Evolutionary conservation across 495 filamentous ascomycete species (phyloP), one percentile per base, ranked within the genome.

Genomic region (Mycothermus thermophilus): DNA sequence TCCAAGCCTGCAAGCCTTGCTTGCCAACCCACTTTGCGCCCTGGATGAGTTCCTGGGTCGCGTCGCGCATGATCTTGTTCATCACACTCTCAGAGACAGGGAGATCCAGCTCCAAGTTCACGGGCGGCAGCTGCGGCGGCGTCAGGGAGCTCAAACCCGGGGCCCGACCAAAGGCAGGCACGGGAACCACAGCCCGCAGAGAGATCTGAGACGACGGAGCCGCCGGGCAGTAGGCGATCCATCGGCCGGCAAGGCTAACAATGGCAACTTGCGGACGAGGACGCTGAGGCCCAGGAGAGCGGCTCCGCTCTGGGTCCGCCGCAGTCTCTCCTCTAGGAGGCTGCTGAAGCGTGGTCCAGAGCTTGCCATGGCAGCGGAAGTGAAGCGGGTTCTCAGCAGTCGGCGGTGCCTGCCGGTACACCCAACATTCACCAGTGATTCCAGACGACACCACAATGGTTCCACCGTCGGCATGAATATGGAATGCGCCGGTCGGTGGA

Each of bases 31-130:
- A 93, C 41, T 75, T 79, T 13, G 84, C 84, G 16, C 83, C 80
- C 45, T 79, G 79, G 34, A 97, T 79, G n/a, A 93, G 59, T 47
- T 90, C 85, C 50, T 95, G 88, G 0, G 90, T 80, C 2, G 85
- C 81, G 49, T 87, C 84, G 44, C 87, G 69, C 44, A 86, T 79
- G 27, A 94, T 65, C 42, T 84, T 81, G 53, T 88, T 84, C 40
- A 94, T 63, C 26, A 94, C 63, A 26, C 81, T 77, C 48, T 90
- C 85, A 2, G 75, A 72, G 21, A 85, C 75, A 5, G 80, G 81
- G 3, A 78, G 73, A 39, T 93, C 86, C 8, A 83, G 74, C 7
- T 72, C 71, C 38, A 83, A 81, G 20, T 70, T 84, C 23, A 77
- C 59, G 4, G 72, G 64, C n/a, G 87, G 86, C 38, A 80, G 64